Evolutionary conservation across 345 rosid species (phyloP), one percentile per base, ranked within the genome.

Genomic region (Arabidopsis suecica): DNA sequence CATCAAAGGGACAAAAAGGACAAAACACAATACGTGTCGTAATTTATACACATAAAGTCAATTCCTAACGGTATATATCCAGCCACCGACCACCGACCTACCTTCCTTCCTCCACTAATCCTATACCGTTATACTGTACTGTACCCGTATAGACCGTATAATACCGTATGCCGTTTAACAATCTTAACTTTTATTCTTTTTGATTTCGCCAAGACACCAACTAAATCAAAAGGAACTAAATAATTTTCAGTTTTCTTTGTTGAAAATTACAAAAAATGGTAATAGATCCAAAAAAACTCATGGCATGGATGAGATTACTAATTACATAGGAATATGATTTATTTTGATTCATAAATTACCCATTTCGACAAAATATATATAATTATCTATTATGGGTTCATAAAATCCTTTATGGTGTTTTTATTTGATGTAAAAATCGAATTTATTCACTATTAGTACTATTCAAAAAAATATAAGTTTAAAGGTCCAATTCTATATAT

Each of bases 51-150:
- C 75, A 68, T 45, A 79, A 89, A 89, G 96, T 88, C 91, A 89
- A 88, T 82, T 81, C 86, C 83, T 74, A 91, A 91, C 91, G 86
- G 93, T 86, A 85, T 87, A 89, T 72, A 82, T 78, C 89, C 87
- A 36, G 84, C 91, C 88, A 88, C 92, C 97, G 88, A 86, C 96
- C 93, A 84, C 91, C 93, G 96, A 91, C 93, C 93, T 75, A 78
- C 56, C 75, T 38, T 68, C 66, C 62, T 16, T 32, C 38, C 30
- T 57, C 48, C 58, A 62, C 71, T 61, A 16, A 20, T 61, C 12
- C 41, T 38, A 34, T 12, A 28, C 65, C 50, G 50, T 37, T 23
- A 1, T 23, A 23, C 25, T 23, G 25, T 23, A 23, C 25, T 23
- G 25, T 23, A 23, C 25, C 25, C 25, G 25, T 23, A 23, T 23